Evolutionary conservation across 2,329 filamentous ascomycete genomes (phyloP).

Genomic region (Alternaria ventricosa): DNA sequence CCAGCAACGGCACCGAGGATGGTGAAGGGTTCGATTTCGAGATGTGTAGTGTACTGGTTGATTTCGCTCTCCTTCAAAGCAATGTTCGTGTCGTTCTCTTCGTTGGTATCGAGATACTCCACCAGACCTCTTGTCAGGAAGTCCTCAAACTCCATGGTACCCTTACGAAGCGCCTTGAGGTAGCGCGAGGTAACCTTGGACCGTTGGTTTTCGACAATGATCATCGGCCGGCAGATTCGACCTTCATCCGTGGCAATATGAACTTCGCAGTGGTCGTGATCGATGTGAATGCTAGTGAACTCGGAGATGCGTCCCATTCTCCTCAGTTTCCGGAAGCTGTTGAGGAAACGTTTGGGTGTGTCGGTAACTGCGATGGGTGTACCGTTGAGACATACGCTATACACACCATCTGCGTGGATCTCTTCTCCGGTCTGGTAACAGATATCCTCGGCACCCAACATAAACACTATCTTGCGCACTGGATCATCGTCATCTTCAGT

Average conservation of each 20-base stretch:
- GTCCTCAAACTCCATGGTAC: slow-evolving; percentile 89
- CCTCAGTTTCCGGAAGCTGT: slow-evolving; percentile 83
- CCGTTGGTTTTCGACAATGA: slow-evolving; percentile 88
- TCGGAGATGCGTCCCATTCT: slow-evolving; percentile 92
- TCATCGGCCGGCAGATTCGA: slow-evolving; percentile 92
- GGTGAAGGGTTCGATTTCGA: slow-evolving; percentile 98
- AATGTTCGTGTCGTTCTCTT: slow-evolving; percentile 95
- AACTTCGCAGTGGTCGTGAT: slow-evolving; percentile 87
- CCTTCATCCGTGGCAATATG: slow-evolving; percentile 98
- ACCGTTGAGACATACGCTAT: slow-evolving; percentile 93
- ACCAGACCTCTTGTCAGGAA: slow-evolving; percentile 89
- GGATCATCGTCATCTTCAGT: slow-evolving; percentile 94
- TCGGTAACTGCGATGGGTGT: slow-evolving; percentile 89
- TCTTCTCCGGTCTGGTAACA: slow-evolving; percentile 82
- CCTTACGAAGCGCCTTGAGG: slow-evolving; percentile 79
- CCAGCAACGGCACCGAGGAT: slow-evolving; percentile 94
- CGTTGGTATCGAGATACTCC: slow-evolving; percentile 97
- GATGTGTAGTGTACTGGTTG: slow-evolving; percentile 82
- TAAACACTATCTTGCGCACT: slow-evolving; percentile 83
- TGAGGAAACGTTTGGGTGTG: slow-evolving; percentile 84
- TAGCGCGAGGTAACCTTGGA: slow-evolving; percentile 81
- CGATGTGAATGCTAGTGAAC: slow-evolving; percentile 96
- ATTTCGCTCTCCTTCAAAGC: slow-evolving; percentile 88
- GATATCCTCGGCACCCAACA: slow-evolving; percentile 83
- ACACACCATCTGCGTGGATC: slow-evolving; percentile 82